Conservation (phyloP, 441 rosid genomes). For the Euphorbia schlechtendalii region DNA sequence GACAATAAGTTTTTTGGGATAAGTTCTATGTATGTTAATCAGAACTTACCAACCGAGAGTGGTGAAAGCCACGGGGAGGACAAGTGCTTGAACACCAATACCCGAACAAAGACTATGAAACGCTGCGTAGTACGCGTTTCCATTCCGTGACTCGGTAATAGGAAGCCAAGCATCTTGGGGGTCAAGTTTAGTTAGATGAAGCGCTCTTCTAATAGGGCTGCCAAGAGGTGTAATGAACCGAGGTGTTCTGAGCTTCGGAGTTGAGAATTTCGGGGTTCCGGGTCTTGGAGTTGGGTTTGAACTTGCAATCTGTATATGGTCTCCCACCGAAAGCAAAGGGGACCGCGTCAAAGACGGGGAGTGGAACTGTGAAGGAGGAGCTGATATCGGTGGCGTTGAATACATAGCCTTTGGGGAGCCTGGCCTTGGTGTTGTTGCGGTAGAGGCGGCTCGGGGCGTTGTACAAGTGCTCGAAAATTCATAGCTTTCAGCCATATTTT, state of each 20-base stretch:
- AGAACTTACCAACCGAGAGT: conserved; percentile 49
- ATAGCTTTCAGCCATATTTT: conserved; percentile 24
- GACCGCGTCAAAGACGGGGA: conserved; percentile 61
- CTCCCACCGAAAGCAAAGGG: conserved; percentile 39
- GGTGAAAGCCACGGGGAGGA: conserved; percentile 61
- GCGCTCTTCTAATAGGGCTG: conserved; percentile 46
- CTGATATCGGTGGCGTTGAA: conserved; percentile 43
- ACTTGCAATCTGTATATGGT: conserved; percentile 29
- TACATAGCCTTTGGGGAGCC: conserved; percentile 17
- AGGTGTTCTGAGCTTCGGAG: conserved; percentile 34
- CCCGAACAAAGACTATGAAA: conserved; percentile 68
- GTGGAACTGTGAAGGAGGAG: conserved; percentile 63
- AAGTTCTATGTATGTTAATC: too few species aligned
- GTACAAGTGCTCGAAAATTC: conserved; percentile 24
- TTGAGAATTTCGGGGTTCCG: conserved; percentile 26
- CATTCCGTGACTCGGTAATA: conserved; percentile 61
- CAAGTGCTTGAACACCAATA: conserved; percentile 61
- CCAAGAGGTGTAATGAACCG: conserved; percentile 53
- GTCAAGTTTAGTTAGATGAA: conserved; percentile 49
- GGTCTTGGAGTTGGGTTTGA: conserved; percentile 28
- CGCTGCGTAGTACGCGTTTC: conserved; percentile 57
- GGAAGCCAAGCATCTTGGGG: conserved; percentile 75
- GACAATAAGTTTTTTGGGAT: too few species aligned
- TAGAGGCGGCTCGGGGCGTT: conserved; percentile 17
- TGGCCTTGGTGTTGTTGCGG: conserved; percentile 4